These are phyloP conservation scores for Coniella vitis DNA, from an alignment of 2,329 filamentous ascomycete genomes.

Conservation along the genomic window DNA sequence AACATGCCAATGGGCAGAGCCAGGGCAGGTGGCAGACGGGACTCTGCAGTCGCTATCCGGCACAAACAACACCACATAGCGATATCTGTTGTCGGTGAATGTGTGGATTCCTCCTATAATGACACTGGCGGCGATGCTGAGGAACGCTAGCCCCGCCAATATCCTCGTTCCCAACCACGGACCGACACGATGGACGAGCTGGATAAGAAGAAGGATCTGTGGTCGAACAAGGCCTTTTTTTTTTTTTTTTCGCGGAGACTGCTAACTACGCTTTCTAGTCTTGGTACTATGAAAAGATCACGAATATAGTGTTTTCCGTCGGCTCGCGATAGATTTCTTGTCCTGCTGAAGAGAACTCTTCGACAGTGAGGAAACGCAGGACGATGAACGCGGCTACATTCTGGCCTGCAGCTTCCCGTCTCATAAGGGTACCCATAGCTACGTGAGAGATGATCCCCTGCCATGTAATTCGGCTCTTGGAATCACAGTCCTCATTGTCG, in stretches of 20 bases:
- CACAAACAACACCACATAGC: conserved; percentile 33
- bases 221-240: conserved; percentile 52
- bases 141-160: conserved; percentile 54
- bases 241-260: too few relatives aligned
- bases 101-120: conserved; percentile 39
- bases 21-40: conserved; percentile 52
- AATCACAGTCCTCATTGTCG: conserved; percentile 17
- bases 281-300: background rate
- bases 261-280: conserved; percentile 28
- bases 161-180: conserved; percentile 49
- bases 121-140: conserved; percentile 59
- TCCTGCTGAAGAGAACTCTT: background rate
- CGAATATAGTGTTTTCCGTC: conserved; percentile 19
- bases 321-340: background rate
- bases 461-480: conserved; percentile 18
- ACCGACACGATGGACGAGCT: conserved; percentile 62
- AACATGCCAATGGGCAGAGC: conserved; percentile 24
- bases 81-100: conserved; percentile 45
- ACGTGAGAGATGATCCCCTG: conserved; percentile 1
- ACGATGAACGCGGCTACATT: conserved; percentile 55
- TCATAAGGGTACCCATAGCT: conserved; percentile 21
- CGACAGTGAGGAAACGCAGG: conserved; percentile 55
- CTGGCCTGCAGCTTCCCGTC: conserved; percentile 47
- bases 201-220: conserved; percentile 57
- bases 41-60: conserved; percentile 49